phyloP scores from a whole-genome alignment of 306 rosid species.

The Alnus glutinosa region DNA sequence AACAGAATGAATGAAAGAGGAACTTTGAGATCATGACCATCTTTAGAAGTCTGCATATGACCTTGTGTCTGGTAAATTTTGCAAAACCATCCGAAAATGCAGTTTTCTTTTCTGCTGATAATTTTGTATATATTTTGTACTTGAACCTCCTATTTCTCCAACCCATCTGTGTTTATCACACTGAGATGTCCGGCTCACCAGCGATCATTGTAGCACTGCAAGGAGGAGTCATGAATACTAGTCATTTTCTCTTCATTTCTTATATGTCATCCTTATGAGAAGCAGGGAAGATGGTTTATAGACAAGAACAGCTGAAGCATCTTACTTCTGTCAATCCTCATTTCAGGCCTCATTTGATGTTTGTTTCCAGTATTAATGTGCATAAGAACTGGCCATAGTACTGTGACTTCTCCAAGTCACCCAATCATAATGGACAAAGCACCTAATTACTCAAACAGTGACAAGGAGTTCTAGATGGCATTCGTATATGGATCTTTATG shows the following conservation, averaged over 20 bases:
- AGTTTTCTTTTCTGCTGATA: conserved; percentile 27
- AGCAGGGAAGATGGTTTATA: neutral
- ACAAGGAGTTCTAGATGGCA: neutral
- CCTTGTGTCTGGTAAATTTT: conserved; percentile 17
- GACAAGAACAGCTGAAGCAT: neutral
- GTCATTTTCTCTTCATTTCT: too few relatives aligned
- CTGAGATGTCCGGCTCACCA: neutral
- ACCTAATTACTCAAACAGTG: neutral
- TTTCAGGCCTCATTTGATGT: neutral
- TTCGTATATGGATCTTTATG: neutral
- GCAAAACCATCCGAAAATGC: conserved; percentile 5
- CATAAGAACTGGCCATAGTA: neutral
- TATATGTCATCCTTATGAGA: neutral
- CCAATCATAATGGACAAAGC: neutral
- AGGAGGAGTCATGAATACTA: neutral
- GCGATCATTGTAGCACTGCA: neutral
- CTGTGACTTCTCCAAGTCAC: neutral
- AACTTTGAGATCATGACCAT: conserved; percentile 32
- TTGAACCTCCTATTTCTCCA: neutral
- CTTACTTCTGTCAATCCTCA: neutral
- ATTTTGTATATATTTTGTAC: conserved; percentile 19
- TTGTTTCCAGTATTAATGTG: neutral
- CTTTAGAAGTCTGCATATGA: conserved; percentile 26
- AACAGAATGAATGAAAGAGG: conserved; percentile 52
- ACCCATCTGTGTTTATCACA: neutral